A percentile compares a stretch with the other conserved stretches of the same genome.
Conservation (phyloP, 2,329 filamentous ascomycete species). For the Chrysosporium queenslandicum region DNA sequence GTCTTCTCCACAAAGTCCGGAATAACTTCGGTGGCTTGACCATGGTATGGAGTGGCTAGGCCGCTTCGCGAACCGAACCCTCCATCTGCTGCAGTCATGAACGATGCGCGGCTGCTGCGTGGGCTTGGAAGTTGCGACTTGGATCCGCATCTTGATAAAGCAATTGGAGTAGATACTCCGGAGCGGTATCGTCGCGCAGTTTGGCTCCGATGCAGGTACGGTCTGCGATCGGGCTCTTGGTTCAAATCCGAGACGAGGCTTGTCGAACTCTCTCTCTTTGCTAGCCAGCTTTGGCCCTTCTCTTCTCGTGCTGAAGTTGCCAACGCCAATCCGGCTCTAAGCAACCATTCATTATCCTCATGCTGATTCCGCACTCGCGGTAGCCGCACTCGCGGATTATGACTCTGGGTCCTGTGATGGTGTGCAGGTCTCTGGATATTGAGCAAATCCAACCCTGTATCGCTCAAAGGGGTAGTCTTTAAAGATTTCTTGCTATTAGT, state of each 20-base stretch:
- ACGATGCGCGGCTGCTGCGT: constrained; percentile 27
- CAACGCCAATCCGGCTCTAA: constrained; percentile 48
- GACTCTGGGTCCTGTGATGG: constrained; percentile 15
- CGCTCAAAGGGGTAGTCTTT: constrained; percentile 27
- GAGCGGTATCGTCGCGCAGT: constrained; percentile 27
- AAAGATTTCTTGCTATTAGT: constrained; percentile 27
- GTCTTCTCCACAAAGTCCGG: constrained; percentile 45
- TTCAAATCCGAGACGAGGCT: constrained; percentile 39
- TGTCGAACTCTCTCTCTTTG: constrained; percentile 47
- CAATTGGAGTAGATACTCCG: constrained; percentile 29
- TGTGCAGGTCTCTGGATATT: constrained; percentile 23
- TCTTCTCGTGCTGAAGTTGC: constrained; percentile 48
- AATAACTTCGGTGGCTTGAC: constrained; percentile 19
- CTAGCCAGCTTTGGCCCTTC: constrained; percentile 54
- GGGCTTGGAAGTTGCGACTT: constrained; percentile 28
- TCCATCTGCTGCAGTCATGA: constrained; percentile 22
- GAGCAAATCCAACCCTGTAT: constrained; percentile 27
- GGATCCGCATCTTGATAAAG: constrained; percentile 26
- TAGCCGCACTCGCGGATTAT: constrained; percentile 11
- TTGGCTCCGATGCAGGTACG: constrained; percentile 7
- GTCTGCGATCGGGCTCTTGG: constrained; percentile 24
- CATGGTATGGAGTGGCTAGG: constrained; percentile 20
- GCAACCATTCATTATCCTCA: constrained; percentile 48
- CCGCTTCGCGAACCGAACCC: neutral
- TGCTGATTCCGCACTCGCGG: constrained; percentile 14